Evolutionary conservation across 116 monocot genomes (phyloP).

Genomic region (Iris pallida): DNA sequence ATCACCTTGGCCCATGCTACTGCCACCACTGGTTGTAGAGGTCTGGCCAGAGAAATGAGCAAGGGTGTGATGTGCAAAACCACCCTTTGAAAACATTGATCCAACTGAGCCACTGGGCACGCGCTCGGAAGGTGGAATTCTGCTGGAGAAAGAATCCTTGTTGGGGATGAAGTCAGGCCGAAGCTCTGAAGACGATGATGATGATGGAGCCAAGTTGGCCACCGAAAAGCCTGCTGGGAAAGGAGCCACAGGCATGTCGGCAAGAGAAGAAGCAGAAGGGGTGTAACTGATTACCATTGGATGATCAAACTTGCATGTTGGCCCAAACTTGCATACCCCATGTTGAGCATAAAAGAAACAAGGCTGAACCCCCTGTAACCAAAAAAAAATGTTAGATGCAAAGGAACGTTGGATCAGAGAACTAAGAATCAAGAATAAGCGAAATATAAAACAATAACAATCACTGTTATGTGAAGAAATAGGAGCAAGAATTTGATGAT

Average conservation of each 20-base stretch:
- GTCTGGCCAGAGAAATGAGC: background rate
- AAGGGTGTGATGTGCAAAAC: background rate
- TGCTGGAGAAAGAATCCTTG: conserved; percentile 15
- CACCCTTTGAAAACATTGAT: conserved; percentile 9
- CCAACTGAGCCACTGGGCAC: conserved; percentile 33
- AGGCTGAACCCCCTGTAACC: conserved; percentile 53
- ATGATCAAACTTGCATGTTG: conserved; percentile 87
- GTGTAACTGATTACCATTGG: conserved; percentile 54
- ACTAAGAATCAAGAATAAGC: no score
- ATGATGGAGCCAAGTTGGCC: conserved; percentile 15
- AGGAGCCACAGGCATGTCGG: conserved; percentile 56
- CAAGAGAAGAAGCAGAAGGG: conserved; percentile 58
- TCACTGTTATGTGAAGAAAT: no score
- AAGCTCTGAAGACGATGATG: conserved; percentile 3
- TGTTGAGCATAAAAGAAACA: conserved; percentile 67
- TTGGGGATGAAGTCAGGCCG: background rate
- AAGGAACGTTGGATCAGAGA: background rate
- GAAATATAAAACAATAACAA: no score
- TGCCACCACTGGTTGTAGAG: background rate
- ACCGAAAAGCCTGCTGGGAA: conserved; percentile 23
- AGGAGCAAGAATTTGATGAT: no score
- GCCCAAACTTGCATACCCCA: conserved; percentile 67
- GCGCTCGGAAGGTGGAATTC: conserved; percentile 22
- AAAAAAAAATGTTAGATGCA: background rate
- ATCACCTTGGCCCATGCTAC: background rate